Percentiles rank a stretch among this genome's conserved stretches.
These are phyloP conservation scores for Mucor lusitanicus DNA, from an alignment of 371 early-diverging fungal species.

Conservation along the genomic window DNA sequence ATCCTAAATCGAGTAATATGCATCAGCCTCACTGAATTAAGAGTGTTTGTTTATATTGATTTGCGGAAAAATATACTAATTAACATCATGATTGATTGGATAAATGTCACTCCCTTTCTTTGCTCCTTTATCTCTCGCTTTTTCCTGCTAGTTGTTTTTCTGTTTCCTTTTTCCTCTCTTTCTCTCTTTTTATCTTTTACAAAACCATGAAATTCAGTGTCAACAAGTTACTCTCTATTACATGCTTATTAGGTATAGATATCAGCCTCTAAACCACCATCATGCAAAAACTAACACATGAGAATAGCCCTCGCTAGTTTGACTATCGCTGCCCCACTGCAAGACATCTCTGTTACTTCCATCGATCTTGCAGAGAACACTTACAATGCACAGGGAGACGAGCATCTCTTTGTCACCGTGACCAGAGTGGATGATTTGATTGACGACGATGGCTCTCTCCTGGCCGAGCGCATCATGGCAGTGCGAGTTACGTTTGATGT, in stretches of 20 bases:
- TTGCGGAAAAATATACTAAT: background rate
- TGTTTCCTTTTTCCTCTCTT: constrained; percentile 1
- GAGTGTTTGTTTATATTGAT: background rate
- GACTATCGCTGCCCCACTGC: constrained; percentile 42
- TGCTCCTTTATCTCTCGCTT: background rate
- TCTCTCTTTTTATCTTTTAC: background rate
- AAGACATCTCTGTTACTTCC: constrained; percentile 51
- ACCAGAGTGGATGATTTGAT: constrained; percentile 73
- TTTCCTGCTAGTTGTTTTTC: background rate
- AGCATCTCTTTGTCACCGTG: constrained; percentile 61
- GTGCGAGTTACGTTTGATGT: constrained; percentile 74
- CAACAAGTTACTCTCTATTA: constrained; percentile 14
- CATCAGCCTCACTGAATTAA: background rate
- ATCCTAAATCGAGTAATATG: background rate
- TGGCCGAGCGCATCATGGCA: constrained; percentile 68
- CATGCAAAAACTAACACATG: background rate
- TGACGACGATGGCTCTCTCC: constrained; percentile 62
- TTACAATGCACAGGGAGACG: constrained; percentile 34
- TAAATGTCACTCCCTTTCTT: background rate
- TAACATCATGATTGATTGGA: background rate
- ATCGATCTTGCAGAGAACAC: constrained; percentile 40
- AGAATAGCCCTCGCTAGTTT: constrained; percentile 20
- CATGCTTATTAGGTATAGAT: constrained; percentile 19
- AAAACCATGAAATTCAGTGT: constrained; percentile 18
- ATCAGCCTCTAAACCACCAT: background rate